Percentiles rank a stretch among this genome's conserved stretches.
phyloP scores from a whole-genome alignment of 2,329 filamentous ascomycete species.

The Drechslerella coelobrocha region DNA sequence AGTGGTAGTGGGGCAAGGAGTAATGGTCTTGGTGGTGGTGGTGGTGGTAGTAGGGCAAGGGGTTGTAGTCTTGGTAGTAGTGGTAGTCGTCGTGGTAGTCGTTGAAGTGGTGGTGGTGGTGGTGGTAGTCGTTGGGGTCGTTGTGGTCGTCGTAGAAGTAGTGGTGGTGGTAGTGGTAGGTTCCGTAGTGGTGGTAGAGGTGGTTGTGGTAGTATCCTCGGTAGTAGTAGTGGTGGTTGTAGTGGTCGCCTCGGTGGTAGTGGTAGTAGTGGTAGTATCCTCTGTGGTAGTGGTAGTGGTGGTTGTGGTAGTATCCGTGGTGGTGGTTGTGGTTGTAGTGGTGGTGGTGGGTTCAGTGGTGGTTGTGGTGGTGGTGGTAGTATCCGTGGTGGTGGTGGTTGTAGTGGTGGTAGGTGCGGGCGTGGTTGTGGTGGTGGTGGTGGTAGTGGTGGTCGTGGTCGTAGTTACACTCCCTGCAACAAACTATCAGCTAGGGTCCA shows the following conservation, averaged over 20 bases:
- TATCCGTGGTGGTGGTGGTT: background rate
- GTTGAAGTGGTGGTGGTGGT: slow-evolving; percentile 1
- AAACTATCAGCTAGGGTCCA: too few relatives aligned
- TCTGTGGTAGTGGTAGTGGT: background rate
- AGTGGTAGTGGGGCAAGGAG: background rate
- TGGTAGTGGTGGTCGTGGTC: background rate
- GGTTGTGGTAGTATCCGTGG: background rate
- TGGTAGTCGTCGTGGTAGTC: background rate
- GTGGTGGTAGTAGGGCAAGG: slow-evolving; percentile 14
- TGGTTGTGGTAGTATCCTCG: background rate
- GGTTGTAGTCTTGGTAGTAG: slow-evolving; percentile 19
- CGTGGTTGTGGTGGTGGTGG: background rate
- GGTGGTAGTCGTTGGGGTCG: too few relatives aligned
- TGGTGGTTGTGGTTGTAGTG: background rate
- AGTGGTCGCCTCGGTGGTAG: background rate
- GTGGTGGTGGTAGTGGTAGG: slow-evolving; percentile 16
- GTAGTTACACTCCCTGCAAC: too few relatives aligned
- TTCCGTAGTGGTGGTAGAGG: slow-evolving; percentile 6
- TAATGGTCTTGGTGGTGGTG: slow-evolving; percentile 27
- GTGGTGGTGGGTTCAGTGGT: too few relatives aligned
- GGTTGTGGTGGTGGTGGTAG: background rate
- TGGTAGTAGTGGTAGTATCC: slow-evolving; percentile 14
- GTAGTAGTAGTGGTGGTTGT: background rate
- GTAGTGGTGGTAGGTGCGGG: background rate
- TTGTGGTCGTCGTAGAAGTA: background rate